Percentiles rank a stretch among this genome's conserved stretches.
phyloP scores from a whole-genome alignment of 1,139 yeast genomes.

The Kazachstania sp. region DNA sequence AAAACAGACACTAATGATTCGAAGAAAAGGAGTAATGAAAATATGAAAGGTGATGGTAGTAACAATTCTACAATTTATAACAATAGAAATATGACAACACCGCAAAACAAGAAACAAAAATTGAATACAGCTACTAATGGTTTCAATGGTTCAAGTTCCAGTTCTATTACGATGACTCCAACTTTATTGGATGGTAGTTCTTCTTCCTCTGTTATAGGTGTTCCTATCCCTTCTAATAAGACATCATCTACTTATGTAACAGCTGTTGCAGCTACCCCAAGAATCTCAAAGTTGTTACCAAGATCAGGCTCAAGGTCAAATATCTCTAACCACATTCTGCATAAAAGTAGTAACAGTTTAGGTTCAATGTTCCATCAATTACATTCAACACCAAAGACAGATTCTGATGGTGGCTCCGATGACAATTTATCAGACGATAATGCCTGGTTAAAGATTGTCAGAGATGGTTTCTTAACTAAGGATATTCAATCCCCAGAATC shows the following conservation, averaged over 20 bases:
- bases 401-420: slow-evolving; percentile 1
- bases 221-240: neutral
- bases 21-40: slow-evolving; percentile 3
- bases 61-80: slow-evolving; percentile 1
- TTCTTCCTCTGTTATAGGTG: neutral
- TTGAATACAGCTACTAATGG: neutral
- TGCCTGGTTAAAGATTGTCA: slow-evolving; percentile 56
- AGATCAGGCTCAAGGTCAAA: slow-evolving; percentile 11
- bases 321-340: neutral
- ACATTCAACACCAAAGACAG: slow-evolving; percentile 40
- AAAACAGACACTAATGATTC: neutral
- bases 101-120: slow-evolving; percentile 4
- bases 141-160: neutral
- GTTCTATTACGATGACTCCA: neutral
- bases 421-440: slow-evolving; percentile 1
- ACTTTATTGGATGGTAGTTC: neutral
- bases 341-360: neutral
- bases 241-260: slow-evolving; percentile 35
- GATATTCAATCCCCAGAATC: slow-evolving; percentile 75
- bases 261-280: slow-evolving; percentile 79
- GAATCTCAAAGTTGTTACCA: slow-evolving; percentile 55
- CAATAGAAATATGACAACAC: neutral
- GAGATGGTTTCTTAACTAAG: slow-evolving; percentile 65
- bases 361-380: slow-evolving; percentile 46
- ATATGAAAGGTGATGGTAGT: slow-evolving; percentile 1